phyloP scores from a whole-genome alignment of 176 grass and related monocot genomes.

The Puya raimondii region DNA sequence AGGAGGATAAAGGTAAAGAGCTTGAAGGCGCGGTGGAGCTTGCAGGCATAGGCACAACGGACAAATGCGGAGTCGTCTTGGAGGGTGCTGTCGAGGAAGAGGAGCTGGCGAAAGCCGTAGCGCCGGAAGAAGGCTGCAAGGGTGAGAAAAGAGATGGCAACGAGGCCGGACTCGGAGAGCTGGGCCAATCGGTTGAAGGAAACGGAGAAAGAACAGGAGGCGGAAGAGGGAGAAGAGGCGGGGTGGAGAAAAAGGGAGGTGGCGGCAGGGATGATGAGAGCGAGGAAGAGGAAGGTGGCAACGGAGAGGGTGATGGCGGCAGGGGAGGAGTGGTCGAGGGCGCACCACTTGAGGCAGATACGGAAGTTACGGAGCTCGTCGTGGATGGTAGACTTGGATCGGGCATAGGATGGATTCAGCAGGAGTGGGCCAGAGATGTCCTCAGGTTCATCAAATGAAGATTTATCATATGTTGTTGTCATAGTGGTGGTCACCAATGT shows the following conservation, averaged over 20 bases:
- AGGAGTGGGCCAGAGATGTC: conserved; percentile 32
- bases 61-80: conserved; percentile 52
- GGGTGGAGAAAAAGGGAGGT: conserved; percentile 32
- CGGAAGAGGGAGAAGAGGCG: conserved; percentile 14
- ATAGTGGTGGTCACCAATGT: too few relatives aligned
- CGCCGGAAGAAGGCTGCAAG: conserved; percentile 55
- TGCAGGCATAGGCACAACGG: conserved; percentile 38
- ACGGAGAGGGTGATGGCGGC: conserved; percentile 36
- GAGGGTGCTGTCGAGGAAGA: conserved; percentile 77
- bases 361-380: conserved; percentile 85
- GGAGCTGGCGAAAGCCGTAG: conserved; percentile 49
- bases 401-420: conserved; percentile 62
- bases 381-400: conserved; percentile 65
- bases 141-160: conserved; percentile 54
- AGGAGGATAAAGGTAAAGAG: conserved; percentile 55
- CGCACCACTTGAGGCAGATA: conserved; percentile 64
- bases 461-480: too few relatives aligned
- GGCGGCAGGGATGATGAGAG: conserved; percentile 39
- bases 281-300: conserved; percentile 43
- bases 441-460: too few relatives aligned
- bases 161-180: conserved; percentile 51
- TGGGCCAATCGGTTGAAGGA: conserved; percentile 57
- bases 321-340: conserved; percentile 64
- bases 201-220: conserved; percentile 27
- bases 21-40: conserved; percentile 77